Percentiles rank a stretch among this genome's conserved stretches.
Conservation (phyloP, 1,284 basidiomycete genomes). For the Cutaneotrichosporon sp. region DNA sequence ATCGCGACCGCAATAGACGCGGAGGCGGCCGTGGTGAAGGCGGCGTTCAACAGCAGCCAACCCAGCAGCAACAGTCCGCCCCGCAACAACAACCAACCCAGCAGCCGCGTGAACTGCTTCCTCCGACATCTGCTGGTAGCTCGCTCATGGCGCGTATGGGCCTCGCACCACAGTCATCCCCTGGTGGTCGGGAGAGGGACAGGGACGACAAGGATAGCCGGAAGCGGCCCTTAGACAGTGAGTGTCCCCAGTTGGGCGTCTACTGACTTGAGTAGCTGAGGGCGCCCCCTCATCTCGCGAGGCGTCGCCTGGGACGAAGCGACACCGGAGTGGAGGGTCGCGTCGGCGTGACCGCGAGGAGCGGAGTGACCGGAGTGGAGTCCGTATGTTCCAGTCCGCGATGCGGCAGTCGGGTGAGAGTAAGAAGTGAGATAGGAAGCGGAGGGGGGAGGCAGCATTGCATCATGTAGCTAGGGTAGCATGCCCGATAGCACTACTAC, state of each 20-base stretch:
- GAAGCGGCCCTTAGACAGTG: conserved; percentile 6
- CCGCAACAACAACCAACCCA: too few relatives aligned
- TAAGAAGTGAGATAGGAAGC: neutral
- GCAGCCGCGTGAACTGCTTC: conserved; percentile 1
- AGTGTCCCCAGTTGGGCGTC: neutral
- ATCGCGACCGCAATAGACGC: too few relatives aligned
- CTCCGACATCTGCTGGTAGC: neutral
- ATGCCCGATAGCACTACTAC: too few relatives aligned
- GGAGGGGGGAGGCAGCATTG: too few relatives aligned
- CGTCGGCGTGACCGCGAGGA: neutral
- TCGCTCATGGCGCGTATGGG: conserved; percentile 8
- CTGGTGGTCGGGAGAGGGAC: neutral
- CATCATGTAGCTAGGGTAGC: too few relatives aligned
- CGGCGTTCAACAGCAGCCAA: too few relatives aligned
- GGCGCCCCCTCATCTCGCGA: conserved; percentile 8
- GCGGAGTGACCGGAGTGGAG: neutral
- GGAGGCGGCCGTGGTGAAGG: too few relatives aligned
- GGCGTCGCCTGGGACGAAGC: conserved; percentile 4
- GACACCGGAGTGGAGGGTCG: too few relatives aligned
- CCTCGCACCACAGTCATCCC: neutral
- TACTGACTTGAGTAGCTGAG: too few relatives aligned
- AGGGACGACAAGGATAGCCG: conserved; percentile 1
- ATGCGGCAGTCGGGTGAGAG: neutral
- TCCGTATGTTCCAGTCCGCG: neutral
- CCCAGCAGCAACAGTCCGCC: too few relatives aligned